A percentile compares a stretch with the other conserved stretches of the same genome.
phyloP scores from a whole-genome alignment of 1,284 basidiomycete genomes.

The Cystobasidiaceae sp. region DNA sequence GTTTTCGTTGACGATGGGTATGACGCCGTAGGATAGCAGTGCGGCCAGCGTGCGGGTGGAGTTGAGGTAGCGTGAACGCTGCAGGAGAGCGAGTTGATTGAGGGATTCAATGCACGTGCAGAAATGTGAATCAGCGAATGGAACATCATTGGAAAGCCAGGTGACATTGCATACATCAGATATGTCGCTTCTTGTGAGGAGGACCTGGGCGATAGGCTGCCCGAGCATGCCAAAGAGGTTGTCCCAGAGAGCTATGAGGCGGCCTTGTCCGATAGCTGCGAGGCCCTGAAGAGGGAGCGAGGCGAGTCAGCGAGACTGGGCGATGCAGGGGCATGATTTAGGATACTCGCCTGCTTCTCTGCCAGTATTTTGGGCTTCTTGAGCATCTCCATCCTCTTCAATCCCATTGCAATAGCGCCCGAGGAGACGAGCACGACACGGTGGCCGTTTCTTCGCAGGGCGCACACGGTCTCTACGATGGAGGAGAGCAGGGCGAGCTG shows the following conservation, averaged over 20 bases:
- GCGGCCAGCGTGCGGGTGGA: slow-evolving; percentile 89
- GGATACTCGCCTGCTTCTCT: slow-evolving; percentile 78
- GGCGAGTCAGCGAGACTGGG: too few relatives aligned
- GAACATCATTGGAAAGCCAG: too few relatives aligned
- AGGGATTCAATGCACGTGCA: too few relatives aligned
- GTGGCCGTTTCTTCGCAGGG: slow-evolving; percentile 74
- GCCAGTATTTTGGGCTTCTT: slow-evolving; percentile 75
- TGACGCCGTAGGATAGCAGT: slow-evolving; percentile 78
- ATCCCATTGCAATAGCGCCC: slow-evolving; percentile 90
- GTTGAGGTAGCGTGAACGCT: slow-evolving; percentile 89
- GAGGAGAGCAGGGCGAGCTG: slow-evolving; percentile 84
- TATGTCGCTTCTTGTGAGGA: slow-evolving; percentile 91
- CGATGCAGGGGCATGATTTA: too few relatives aligned
- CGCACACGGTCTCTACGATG: slow-evolving; percentile 83
- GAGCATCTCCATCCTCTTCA: slow-evolving; percentile 81
- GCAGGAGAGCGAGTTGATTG: too few relatives aligned
- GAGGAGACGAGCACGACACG: slow-evolving; percentile 92
- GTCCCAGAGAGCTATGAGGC: slow-evolving; percentile 94
- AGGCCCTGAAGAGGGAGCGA: slow-evolving; percentile 73
- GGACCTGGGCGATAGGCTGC: slow-evolving; percentile 90
- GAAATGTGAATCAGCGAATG: too few relatives aligned
- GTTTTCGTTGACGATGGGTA: slow-evolving; percentile 94
- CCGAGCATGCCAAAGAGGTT: slow-evolving; percentile 88
- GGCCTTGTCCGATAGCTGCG: slow-evolving; percentile 92
- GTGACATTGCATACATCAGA: too few relatives aligned